Conservation (phyloP, 2,329 filamentous ascomycete genomes). For the Coccinonectria pachysandricola region DNA sequence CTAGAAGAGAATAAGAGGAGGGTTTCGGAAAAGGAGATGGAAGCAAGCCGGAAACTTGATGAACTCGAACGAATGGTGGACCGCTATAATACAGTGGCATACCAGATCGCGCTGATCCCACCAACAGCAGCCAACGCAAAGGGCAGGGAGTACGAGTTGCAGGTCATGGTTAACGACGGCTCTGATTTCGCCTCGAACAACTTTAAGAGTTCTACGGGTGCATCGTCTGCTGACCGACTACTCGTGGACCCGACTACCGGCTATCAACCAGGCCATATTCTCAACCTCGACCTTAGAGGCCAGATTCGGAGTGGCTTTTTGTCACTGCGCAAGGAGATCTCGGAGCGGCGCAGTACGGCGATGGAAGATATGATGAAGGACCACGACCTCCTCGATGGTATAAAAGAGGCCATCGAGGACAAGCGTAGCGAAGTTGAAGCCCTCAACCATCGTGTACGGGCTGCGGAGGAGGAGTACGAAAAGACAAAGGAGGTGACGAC, state of each 20-base stretch:
- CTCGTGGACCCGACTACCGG: slow-evolving; percentile 74
- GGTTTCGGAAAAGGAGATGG: slow-evolving; percentile 77
- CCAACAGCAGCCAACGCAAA: slow-evolving; percentile 75
- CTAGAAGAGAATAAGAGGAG: slow-evolving; percentile 79
- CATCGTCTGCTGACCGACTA: slow-evolving; percentile 56
- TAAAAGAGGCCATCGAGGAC: slow-evolving; percentile 95
- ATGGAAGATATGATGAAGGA: slow-evolving; percentile 92
- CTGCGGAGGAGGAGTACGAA: slow-evolving; percentile 88
- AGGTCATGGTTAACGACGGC: slow-evolving; percentile 67
- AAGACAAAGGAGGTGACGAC: slow-evolving; percentile 79
- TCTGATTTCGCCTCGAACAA: slow-evolving; percentile 65
- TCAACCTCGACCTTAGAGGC: slow-evolving; percentile 81
- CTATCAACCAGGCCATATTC: slow-evolving; percentile 79
- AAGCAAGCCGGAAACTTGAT: slow-evolving; percentile 76
- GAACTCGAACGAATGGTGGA: slow-evolving; percentile 87
- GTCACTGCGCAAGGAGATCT: slow-evolving; percentile 75
- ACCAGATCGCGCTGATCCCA: slow-evolving; percentile 87
- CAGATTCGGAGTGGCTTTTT: slow-evolving; percentile 71
- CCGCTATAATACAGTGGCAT: slow-evolving; percentile 86
- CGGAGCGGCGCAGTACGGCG: slow-evolving; percentile 71
- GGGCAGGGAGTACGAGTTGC: slow-evolving; percentile 74
- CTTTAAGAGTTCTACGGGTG: slow-evolving; percentile 32
- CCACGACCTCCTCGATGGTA: slow-evolving; percentile 83
- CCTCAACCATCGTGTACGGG: slow-evolving; percentile 75
- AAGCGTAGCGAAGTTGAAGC: slow-evolving; percentile 88